Evolutionary conservation across 2,329 filamentous ascomycete species (phyloP), one percentile per base, ranked within the genome.

Genomic region (Purpureocillium lavendulum): DNA sequence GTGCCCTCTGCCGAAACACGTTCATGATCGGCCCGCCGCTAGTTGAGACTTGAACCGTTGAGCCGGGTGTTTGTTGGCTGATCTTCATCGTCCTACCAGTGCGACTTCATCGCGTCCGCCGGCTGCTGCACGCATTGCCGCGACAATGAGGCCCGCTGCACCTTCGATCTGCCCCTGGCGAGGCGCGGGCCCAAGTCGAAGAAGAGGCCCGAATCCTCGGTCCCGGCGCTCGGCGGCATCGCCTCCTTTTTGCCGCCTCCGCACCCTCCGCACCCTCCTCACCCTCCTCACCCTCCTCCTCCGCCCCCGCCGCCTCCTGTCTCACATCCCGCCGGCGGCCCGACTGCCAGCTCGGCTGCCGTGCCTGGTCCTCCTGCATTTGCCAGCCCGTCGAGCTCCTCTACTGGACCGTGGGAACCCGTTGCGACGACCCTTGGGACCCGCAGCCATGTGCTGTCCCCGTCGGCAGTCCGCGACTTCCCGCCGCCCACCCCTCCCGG

Each of bases 131-230:
- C 52, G 17, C 55, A 53, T 33, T 66, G 62, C 45, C 55, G 52
- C 17, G 48, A 57, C 36, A 53, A 55, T 24, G 53, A 49, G 7
- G 48, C 51, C 37, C 42, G 47, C 41, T 66, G 63, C 43, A 61
- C 53, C 4, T 66, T 65, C 43, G 46, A 65, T 33, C 37, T 65
- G 35, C 62, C 63, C 24, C 45, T 63, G 28, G 60, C 55, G 9
- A 51, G 59, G 45, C 53, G 63, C 39, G 63, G 63, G 1, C 63
- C 63, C 12, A 66, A 66, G 35, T 45, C 50, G n/a, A 52, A 49
- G 42, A 51, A 49, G 40, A 43, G 43, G 26, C 36, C 40, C 33
- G 42, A 49, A 29, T 36, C 42, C 4, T 44, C 12, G 41, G 38
- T 39, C 38, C 36, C 35, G 24, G 42, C 45, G 29, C 40, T 37